Conservation (phyloP, 2,329 filamentous ascomycete species). For the Aspergillus ibericus region DNA sequence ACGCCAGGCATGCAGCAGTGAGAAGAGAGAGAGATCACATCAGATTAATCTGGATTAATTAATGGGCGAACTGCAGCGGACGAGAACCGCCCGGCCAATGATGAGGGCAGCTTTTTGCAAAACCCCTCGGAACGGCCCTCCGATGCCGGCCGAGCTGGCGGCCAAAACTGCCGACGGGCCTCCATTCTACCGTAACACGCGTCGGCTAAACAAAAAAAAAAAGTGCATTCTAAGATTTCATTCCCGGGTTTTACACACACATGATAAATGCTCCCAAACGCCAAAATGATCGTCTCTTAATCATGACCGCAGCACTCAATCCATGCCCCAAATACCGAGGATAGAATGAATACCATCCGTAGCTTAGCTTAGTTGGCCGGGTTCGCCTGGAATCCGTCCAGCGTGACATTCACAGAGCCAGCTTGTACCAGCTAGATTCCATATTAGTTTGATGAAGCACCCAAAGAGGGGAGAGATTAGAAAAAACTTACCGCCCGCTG, state of each 20-base stretch:
- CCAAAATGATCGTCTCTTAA: background rate
- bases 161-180: background rate
- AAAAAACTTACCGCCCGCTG: constrained; percentile 74
- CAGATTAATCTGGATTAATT: background rate
- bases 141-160: constrained; percentile 29
- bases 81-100: constrained; percentile 22
- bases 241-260: background rate
- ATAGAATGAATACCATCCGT: constrained; percentile 11
- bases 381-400: constrained; percentile 75
- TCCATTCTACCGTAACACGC: too few species aligned
- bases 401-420: constrained; percentile 81
- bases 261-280: background rate
- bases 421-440: constrained; percentile 77
- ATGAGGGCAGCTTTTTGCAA: background rate
- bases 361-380: constrained; percentile 10
- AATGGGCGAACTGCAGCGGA: constrained; percentile 16
- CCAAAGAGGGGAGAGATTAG: background rate
- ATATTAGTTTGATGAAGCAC: constrained; percentile 13
- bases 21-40: background rate
- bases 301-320: background rate
- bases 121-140: constrained; percentile 14
- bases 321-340: background rate
- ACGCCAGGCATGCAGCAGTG: background rate
- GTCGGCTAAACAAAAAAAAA: background rate
- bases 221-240: background rate